Conservation (phyloP, 2,329 filamentous ascomycete genomes). For the Phialophora tarda region DNA sequence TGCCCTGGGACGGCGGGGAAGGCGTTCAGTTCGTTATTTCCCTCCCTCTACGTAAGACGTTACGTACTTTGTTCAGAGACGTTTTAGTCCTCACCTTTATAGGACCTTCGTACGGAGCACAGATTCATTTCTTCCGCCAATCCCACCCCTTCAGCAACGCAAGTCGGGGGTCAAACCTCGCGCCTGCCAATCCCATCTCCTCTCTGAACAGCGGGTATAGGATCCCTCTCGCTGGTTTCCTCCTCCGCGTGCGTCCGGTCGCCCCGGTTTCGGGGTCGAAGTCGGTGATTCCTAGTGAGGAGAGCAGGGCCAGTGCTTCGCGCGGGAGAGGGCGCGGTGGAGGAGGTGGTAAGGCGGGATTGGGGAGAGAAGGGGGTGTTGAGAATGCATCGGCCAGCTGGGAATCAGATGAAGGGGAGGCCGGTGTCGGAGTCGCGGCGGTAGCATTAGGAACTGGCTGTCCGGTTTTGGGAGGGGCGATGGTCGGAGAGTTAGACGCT, state of each 20-base stretch:
- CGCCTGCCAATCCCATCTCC: slow-evolving; percentile 27
- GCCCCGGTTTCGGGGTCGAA: background rate
- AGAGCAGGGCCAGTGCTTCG: slow-evolving; percentile 18
- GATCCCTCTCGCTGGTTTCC: slow-evolving; percentile 1
- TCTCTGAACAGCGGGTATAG: slow-evolving; percentile 29
- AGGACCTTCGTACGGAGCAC: background rate
- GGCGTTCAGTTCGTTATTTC: no score
- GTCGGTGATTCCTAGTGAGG: slow-evolving; percentile 9
- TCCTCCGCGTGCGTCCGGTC: background rate
- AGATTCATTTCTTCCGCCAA: slow-evolving; percentile 24
- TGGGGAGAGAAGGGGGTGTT: slow-evolving; percentile 12
- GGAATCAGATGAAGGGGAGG: background rate
- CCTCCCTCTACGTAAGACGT: no score
- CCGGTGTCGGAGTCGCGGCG: background rate
- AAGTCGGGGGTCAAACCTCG: slow-evolving; percentile 30
- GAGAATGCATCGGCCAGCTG: slow-evolving; percentile 14
- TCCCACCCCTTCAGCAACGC: slow-evolving; percentile 27
- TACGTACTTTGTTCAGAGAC: background rate
- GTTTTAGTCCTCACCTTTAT: background rate
- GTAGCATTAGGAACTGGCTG: background rate
- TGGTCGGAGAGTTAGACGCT: background rate
- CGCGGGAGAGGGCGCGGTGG: slow-evolving; percentile 13
- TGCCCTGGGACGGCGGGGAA: no score
- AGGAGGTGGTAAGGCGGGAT: slow-evolving; percentile 3
- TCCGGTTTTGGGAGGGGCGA: no score